A percentile compares a stretch with the other conserved stretches of the same genome.
phyloP scores from a whole-genome alignment of 306 rosid genomes.

The Urtica urens region DNA sequence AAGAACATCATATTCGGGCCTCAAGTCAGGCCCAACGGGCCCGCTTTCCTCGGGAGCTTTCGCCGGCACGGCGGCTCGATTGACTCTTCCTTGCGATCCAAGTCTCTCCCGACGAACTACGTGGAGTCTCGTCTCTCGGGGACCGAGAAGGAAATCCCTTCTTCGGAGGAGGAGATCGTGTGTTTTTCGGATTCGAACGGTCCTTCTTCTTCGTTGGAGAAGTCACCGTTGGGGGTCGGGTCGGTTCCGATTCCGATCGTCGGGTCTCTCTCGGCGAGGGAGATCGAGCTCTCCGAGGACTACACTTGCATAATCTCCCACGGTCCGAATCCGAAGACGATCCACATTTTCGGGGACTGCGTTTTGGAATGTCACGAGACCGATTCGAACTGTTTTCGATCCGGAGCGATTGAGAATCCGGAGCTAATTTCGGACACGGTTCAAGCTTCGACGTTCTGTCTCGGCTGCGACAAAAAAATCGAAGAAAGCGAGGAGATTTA shows the following conservation, averaged over 20 bases:
- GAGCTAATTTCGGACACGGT: conserved; percentile 20
- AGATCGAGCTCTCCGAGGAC: conserved; percentile 85
- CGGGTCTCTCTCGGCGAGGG: conserved; percentile 60
- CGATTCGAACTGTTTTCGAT: conserved; percentile 30
- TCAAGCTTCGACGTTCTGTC: conserved; percentile 28
- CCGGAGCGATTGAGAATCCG: conserved; percentile 18
- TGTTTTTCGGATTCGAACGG: conserved; percentile 28
- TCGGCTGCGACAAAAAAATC: conserved; percentile 43
- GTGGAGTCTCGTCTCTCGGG: conserved; percentile 31
- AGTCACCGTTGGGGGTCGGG: conserved; percentile 27
- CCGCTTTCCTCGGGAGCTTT: conserved; percentile 27
- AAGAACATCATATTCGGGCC: conserved; percentile 62
- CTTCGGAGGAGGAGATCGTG: conserved; percentile 16
- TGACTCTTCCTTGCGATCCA: conserved; percentile 35
- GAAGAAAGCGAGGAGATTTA: conserved; percentile 36
- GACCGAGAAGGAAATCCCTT: conserved; percentile 24
- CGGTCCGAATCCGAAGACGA: conserved; percentile 79
- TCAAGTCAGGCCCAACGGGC: conserved; percentile 38
- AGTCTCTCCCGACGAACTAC: conserved; percentile 69
- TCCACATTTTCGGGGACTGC: conserved; percentile 82
- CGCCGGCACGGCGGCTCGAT: conserved; percentile 26
- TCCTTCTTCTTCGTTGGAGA: conserved; percentile 21
- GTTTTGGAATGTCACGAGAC: conserved; percentile 59
- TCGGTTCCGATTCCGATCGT: conserved; percentile 48
- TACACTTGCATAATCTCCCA: conserved; percentile 89